Evolutionary conservation across 1,139 yeast genomes (phyloP).

Genomic region (Torulaspora pretoriensis): DNA sequence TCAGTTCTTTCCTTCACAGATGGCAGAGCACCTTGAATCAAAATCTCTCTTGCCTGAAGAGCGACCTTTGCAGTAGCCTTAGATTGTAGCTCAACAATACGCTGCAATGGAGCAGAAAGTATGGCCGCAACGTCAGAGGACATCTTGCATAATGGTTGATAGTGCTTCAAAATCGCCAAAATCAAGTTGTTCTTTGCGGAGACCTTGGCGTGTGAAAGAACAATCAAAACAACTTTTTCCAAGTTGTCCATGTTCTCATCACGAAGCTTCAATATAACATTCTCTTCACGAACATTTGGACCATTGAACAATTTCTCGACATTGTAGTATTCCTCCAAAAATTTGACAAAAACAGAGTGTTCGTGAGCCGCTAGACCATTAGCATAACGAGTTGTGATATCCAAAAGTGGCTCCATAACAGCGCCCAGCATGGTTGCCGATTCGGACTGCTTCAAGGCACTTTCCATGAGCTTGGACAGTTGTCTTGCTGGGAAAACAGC

Average conservation of each 20-base stretch:
- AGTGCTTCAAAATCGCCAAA: slow-evolving; percentile 75
- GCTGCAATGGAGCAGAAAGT: slow-evolving; percentile 67
- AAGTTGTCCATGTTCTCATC: slow-evolving; percentile 81
- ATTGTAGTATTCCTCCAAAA: slow-evolving; percentile 67
- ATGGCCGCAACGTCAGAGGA: slow-evolving; percentile 64
- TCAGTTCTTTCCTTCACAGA: slow-evolving; percentile 94
- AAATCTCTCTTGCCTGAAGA: slow-evolving; percentile 91
- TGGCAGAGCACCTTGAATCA: slow-evolving; percentile 94
- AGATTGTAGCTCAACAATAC: slow-evolving; percentile 80
- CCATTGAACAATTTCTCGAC: slow-evolving; percentile 79
- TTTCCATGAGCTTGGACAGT: slow-evolving; percentile 49
- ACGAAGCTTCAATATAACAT: slow-evolving; percentile 76
- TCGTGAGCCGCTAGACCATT: slow-evolving; percentile 84
- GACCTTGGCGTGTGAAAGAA: slow-evolving; percentile 87
- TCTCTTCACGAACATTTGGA: slow-evolving; percentile 73
- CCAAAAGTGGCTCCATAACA: slow-evolving; percentile 67
- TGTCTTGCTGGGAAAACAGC: slow-evolving; percentile 95
- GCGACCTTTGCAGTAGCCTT: slow-evolving; percentile 91
- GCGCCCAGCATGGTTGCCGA: slow-evolving; percentile 51
- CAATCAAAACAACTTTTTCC: slow-evolving; percentile 63
- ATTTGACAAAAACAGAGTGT: slow-evolving; percentile 62
- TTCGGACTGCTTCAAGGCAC: slow-evolving; percentile 43
- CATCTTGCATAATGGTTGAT: slow-evolving; percentile 69
- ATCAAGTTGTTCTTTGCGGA: slow-evolving; percentile 89
- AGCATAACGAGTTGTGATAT: slow-evolving; percentile 64